Evolutionary conservation across 495 filamentous ascomycete species (phyloP).

Genomic region (Aeminium ludgeri): DNA sequence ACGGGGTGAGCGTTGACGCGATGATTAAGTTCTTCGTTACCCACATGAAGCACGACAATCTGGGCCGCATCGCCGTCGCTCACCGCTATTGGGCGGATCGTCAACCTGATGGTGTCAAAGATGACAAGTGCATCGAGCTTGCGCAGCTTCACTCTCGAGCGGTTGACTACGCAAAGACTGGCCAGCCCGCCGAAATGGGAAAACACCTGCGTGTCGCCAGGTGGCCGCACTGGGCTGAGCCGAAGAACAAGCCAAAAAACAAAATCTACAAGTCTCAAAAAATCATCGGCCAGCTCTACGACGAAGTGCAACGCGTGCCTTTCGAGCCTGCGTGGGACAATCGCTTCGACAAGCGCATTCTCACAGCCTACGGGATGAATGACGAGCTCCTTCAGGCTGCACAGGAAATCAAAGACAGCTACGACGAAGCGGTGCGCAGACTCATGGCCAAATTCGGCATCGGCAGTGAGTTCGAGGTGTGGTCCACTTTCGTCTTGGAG

Average conservation of each 20-base stretch:
- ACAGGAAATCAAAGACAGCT: slow-evolving; percentile 50
- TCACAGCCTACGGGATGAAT: slow-evolving; percentile 41
- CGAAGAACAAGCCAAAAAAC: slow-evolving; percentile 32
- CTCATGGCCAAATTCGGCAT: slow-evolving; percentile 81
- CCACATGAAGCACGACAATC: slow-evolving; percentile 83
- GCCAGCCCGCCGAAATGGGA: slow-evolving; percentile 51
- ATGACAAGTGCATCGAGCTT: slow-evolving; percentile 52
- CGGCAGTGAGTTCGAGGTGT: slow-evolving; percentile 79
- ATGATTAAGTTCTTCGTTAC: slow-evolving; percentile 73
- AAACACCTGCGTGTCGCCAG: slow-evolving; percentile 37
- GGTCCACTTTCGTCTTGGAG: slow-evolving; percentile 63
- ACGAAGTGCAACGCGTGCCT: slow-evolving; percentile 46
- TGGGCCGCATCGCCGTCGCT: slow-evolving; percentile 63
- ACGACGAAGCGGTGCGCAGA: slow-evolving; percentile 59
- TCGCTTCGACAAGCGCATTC: slow-evolving; percentile 62
- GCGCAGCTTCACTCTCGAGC: slow-evolving; percentile 75
- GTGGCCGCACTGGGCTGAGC: slow-evolving; percentile 93
- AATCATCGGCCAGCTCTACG: slow-evolving; percentile 72
- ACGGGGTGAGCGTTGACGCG: slow-evolving; percentile 47
- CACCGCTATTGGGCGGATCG: slow-evolving; percentile 67
- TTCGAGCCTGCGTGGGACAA: slow-evolving; percentile 53
- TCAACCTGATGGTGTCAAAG: slow-evolving; percentile 43
- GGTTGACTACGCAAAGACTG: slow-evolving; percentile 90
- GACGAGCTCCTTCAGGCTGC: slow-evolving; percentile 39
- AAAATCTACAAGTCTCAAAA: slow-evolving; percentile 48